Base-by-base conservation (phyloP, 139 green algal genomes). In the Volvox reticuliferus region DNA sequence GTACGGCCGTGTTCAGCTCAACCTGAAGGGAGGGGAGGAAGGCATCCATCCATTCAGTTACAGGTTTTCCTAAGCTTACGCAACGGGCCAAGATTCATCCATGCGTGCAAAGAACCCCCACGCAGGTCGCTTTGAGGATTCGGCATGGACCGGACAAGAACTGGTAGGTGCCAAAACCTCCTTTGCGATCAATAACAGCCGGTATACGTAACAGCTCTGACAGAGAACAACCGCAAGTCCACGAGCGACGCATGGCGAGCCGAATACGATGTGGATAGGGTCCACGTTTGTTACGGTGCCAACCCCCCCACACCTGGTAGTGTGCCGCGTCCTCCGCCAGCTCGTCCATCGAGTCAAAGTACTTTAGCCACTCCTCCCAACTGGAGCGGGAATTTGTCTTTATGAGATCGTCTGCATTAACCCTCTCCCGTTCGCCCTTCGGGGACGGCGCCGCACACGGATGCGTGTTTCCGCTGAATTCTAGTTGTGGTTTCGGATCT, bases 1-100 rank as follows among this genome's bases (percentile, higher is more conserved):
- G 79, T 19, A 95, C 82, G 1, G 93, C 93, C 21, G 71, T 78
- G 88, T 88, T 67, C 71, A 93, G 28, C 77, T 88, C 77, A 3
- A 88, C 79, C 82, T 78, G 76, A 3, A 84, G 32, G 76, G 16
- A 32, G 78, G 6, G 2, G 65, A 55, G 44, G 44, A 55, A 55
- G 9, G 77, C 14, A 20, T 6, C 32, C 32, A 82, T 20, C 33
- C 77, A 82, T 63, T 21, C 9, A 19, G 33, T 6, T 9, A 55
- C 44, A 9, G 44, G 44, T 55, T 55, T 55, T 55, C 44, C 44
- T 9, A 9, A 55, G 44, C 44, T 14, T 9, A 55, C 44, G 9
- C 44, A 55, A 55, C 44, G 9, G 44, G 44, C 44, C 44, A 5
- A 55, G 9, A 55, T 14, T 9, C 44, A 9, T 55, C 44, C 44